Percentiles rank a stretch among this genome's conserved stretches.
These are phyloP conservation scores for Aspergillus fischeri DNA, from an alignment of 2,329 filamentous ascomycete species.

Conservation along the genomic window DNA sequence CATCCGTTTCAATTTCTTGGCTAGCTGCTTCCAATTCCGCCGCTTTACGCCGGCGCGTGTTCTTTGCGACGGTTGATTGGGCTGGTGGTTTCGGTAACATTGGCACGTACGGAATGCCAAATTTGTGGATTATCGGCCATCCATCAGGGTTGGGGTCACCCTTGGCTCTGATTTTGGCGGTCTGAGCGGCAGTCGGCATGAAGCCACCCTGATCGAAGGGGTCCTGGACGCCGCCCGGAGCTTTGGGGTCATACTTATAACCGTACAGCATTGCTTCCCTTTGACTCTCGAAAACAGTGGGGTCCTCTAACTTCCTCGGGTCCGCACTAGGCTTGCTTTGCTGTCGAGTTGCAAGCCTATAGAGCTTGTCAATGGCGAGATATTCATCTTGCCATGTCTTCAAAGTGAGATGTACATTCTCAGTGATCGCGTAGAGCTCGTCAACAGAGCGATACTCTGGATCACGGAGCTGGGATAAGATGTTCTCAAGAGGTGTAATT, in stretches of 20 bases:
- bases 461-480: slow-evolving; percentile 33
- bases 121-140: slow-evolving; percentile 34
- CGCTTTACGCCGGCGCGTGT: slow-evolving; percentile 36
- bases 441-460: slow-evolving; percentile 44
- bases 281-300: slow-evolving; percentile 53
- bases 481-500: slow-evolving; percentile 32
- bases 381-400: slow-evolving; percentile 58
- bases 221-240: slow-evolving; percentile 49
- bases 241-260: slow-evolving; percentile 53
- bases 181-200: slow-evolving; percentile 40
- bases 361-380: slow-evolving; percentile 47
- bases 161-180: slow-evolving; percentile 37
- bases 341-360: slow-evolving; percentile 45
- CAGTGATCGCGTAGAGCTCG: slow-evolving; percentile 53
- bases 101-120: slow-evolving; percentile 36
- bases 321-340: slow-evolving; percentile 47
- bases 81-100: slow-evolving; percentile 31
- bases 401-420: slow-evolving; percentile 51
- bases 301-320: slow-evolving; percentile 49
- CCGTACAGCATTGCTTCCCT: slow-evolving; percentile 60
- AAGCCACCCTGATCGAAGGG: slow-evolving; percentile 53
- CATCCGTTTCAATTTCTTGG: slow-evolving; percentile 25
- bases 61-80: slow-evolving; percentile 24
- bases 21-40: slow-evolving; percentile 30
- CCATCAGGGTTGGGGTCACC: slow-evolving; percentile 39